Evolutionary conservation across 2,329 filamentous ascomycete genomes (phyloP).

Genomic region (Ceratocystiopsis minuta): DNA sequence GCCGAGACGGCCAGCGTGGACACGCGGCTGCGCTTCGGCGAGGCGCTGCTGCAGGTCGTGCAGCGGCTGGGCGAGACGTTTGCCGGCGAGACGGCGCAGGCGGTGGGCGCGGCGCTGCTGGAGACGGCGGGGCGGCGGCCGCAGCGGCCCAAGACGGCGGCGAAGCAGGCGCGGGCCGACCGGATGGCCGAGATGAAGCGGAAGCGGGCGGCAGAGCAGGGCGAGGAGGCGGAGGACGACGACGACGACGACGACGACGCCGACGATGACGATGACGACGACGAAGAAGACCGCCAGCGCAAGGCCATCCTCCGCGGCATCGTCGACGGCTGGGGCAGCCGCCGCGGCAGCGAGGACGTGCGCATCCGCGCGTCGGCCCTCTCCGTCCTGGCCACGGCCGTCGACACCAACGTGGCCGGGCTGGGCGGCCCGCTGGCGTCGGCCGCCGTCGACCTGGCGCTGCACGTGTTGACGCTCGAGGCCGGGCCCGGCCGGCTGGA

Average conservation of each 20-base stretch:
- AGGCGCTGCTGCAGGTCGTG: constrained; percentile 47
- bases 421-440: constrained; percentile 34
- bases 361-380: constrained; percentile 52
- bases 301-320: constrained; percentile 39
- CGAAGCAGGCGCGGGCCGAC: constrained; percentile 33
- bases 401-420: constrained; percentile 43
- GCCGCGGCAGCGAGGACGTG: constrained; percentile 48
- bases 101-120: constrained; percentile 40
- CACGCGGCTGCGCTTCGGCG: constrained; percentile 48
- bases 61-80: constrained; percentile 40
- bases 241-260: constrained; percentile 28
- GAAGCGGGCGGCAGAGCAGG: constrained; percentile 10
- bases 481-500: constrained; percentile 24
- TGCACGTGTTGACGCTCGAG: constrained; percentile 47
- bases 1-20: constrained; percentile 41
- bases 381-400: constrained; percentile 39
- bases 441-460: constrained; percentile 41
- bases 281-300: constrained; percentile 24
- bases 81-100: constrained; percentile 30
- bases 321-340: constrained; percentile 49
- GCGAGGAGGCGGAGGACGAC: constrained; percentile 32
- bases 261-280: no score
- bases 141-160: constrained; percentile 39
- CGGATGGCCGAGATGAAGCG: constrained; percentile 26
- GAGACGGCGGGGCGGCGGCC: constrained; percentile 46